Base-by-base conservation (phyloP, 192 early-diverging fungal genomes). In the Coemansia sp. region DNA sequence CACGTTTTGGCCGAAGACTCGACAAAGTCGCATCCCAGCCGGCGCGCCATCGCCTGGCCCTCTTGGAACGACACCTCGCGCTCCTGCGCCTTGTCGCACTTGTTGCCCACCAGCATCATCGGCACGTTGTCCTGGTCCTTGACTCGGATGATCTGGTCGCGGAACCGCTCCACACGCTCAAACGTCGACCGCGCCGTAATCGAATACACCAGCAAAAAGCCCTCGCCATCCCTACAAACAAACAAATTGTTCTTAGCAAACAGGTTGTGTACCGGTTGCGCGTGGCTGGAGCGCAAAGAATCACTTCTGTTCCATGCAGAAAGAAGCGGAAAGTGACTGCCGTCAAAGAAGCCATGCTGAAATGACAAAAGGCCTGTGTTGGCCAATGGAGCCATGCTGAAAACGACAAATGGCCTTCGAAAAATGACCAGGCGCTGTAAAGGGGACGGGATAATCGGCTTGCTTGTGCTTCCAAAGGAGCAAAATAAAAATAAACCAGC, bases 51-150 rank as follows among this genome's bases (percentile, higher is more conserved):
- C 17, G 90, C 92, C 50, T 83, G 67, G 41, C 93, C 95, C 87
- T 96, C 95, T 49, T 85, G 78, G 47, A 71, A 75, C 9, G 88
- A 83, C 19, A 98, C 94, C 63, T 95, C 90, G 60, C 94, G 84
- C 58, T 97, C 93, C 23, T 70, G 66, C 29, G 86, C 86, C 57
- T 89, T 76, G 84, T 98, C 94, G 62, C 91, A 91, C 77, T 98
- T 98, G 85, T 96, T 98, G 24, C 88, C 96, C 21, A 95, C 89
- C 8, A 98, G 79, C 50, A 98, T 88, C 75, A 95, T 88, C n/a
- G 91, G 89, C 79, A 91, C 89, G 70, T 86, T 84, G 65, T 96
- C 93, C 60, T 86, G 86, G 76, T 97, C 96, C 82, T 97, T 98
- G 22, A 98, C 96, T 23, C 94, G 87, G 57, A 86, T 79, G 58